A percentile compares a stretch with the other conserved stretches of the same genome.
Evolutionary conservation across 257 asterid genomes (phyloP).

Genomic region (Solanum piurae): DNA sequence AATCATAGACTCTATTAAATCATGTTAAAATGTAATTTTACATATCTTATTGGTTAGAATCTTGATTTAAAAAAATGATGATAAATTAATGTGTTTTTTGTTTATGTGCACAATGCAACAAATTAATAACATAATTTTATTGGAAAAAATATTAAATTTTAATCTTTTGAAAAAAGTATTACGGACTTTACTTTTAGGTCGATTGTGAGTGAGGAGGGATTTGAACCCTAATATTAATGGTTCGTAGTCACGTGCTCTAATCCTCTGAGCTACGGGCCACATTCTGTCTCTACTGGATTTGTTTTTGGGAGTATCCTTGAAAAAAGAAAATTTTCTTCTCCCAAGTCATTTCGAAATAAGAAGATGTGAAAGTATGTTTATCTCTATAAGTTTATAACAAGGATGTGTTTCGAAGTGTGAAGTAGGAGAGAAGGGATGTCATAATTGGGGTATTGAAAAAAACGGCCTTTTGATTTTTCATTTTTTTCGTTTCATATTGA

Average conservation of each 20-base stretch:
- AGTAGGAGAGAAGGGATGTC: background rate
- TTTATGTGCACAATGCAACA: background rate
- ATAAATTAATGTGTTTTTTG: background rate
- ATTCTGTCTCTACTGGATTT: rapidly evolving
- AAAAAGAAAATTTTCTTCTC: too few relatives aligned
- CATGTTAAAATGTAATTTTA: too few relatives aligned
- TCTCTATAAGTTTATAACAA: too few relatives aligned
- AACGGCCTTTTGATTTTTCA: background rate
- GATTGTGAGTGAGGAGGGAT: rapidly evolving
- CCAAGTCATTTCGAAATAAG: too few relatives aligned
- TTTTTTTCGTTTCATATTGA: background rate
- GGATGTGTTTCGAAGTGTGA: background rate
- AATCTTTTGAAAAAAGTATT: background rate
- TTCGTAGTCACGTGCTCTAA: rapidly evolving
- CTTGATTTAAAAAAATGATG: background rate
- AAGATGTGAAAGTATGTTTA: background rate
- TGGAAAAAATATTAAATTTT: background rate
- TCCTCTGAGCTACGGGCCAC: rapidly evolving
- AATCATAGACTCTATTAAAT: background rate
- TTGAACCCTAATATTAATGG: rapidly evolving
- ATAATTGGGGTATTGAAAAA: background rate
- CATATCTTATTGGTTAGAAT: background rate
- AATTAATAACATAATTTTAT: background rate
- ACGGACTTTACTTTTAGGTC: rapidly evolving
- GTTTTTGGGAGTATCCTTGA: rapidly evolving